Evolutionary conservation across 768 basidiomycete genomes (phyloP).

Genomic region (Hygrophorus russula): DNA sequence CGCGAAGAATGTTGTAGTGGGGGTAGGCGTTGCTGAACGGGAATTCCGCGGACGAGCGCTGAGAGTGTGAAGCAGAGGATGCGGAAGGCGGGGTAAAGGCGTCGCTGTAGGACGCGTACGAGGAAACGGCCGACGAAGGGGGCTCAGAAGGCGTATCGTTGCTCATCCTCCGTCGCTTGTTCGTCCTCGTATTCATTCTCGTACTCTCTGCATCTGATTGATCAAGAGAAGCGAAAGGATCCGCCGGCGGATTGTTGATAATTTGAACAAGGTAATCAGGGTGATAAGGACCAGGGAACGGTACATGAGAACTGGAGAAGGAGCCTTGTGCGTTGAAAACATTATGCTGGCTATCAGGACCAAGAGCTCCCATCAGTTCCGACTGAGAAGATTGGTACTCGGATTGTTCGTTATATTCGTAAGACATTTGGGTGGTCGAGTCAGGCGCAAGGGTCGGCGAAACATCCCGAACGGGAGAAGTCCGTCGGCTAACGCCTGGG

Average conservation of each 20-base stretch:
- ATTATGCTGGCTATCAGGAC: slow-evolving; percentile 18
- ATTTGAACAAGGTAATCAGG: slow-evolving; percentile 57
- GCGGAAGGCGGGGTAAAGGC: slow-evolving; percentile 50
- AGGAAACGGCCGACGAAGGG: slow-evolving; percentile 54
- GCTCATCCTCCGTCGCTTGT: slow-evolving; percentile 69
- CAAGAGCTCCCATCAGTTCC: slow-evolving; percentile 39
- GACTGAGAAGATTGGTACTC: slow-evolving; percentile 33
- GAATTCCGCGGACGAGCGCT: slow-evolving; percentile 54
- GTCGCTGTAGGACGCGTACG: slow-evolving; percentile 48
- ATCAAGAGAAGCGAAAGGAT: slow-evolving; percentile 42
- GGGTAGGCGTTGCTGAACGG: slow-evolving; percentile 49
- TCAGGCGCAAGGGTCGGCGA: slow-evolving; percentile 66
- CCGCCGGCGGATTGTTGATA: slow-evolving; percentile 29
- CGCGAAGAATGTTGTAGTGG: slow-evolving; percentile 31
- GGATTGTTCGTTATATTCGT: slow-evolving; percentile 37
- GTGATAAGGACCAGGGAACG: slow-evolving; percentile 64
- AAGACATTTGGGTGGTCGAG: slow-evolving; percentile 48
- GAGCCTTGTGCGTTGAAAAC: slow-evolving; percentile 17
- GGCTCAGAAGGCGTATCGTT: slow-evolving; percentile 39
- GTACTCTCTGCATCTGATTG: slow-evolving; percentile 11
- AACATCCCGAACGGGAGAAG: slow-evolving; percentile 51
- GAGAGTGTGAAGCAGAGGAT: slow-evolving; percentile 47
- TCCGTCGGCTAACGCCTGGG: slow-evolving; percentile 61
- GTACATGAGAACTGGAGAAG: slow-evolving; percentile 19
- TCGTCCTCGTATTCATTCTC: slow-evolving; percentile 33